These are phyloP conservation scores for Panaeolus cyanescens DNA, from an alignment of 768 basidiomycete species.

Conservation along the genomic window DNA sequence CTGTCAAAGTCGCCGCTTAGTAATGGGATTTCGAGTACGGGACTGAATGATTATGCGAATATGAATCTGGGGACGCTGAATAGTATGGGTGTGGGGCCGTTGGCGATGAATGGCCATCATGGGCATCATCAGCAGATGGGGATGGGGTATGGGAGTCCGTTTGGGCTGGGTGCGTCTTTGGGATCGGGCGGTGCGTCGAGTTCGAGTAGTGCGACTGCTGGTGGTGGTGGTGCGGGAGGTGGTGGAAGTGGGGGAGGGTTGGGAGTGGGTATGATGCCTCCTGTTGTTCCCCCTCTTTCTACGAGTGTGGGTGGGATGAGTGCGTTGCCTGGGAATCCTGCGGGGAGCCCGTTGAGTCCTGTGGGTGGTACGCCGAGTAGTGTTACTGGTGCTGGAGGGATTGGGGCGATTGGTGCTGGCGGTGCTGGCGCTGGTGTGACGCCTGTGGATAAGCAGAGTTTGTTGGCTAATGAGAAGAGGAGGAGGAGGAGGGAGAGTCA, in stretches of 20 bases:
- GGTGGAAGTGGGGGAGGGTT: conserved; percentile 3
- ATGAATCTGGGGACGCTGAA: conserved; percentile 5
- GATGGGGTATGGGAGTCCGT: conserved; percentile 12
- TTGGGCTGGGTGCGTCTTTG: conserved; percentile 5
- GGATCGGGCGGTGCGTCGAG: neutral
- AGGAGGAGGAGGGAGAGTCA: conserved; percentile 82
- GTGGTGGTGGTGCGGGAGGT: neutral
- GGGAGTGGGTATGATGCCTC: neutral
- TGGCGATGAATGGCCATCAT: conserved; percentile 1
- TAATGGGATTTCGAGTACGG: conserved; percentile 4
- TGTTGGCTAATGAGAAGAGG: conserved; percentile 80
- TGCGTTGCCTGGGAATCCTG: neutral
- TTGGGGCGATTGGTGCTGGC: neutral
- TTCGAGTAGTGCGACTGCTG: neutral
- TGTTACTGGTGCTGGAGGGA: no score
- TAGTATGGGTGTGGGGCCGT: neutral
- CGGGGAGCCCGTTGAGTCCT: neutral
- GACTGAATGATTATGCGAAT: neutral
- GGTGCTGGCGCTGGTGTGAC: neutral
- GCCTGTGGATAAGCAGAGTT: conserved; percentile 47
- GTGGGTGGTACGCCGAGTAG: neutral
- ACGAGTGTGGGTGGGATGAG: conserved; percentile 1
- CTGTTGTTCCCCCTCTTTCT: neutral
- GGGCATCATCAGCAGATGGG: neutral
- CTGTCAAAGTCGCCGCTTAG: conserved; percentile 5